A percentile compares a stretch with the other conserved stretches of the same genome.
These are phyloP conservation scores for Coelastrella sp. DNA, from an alignment of 139 green algal species.

Conservation along the genomic window DNA sequence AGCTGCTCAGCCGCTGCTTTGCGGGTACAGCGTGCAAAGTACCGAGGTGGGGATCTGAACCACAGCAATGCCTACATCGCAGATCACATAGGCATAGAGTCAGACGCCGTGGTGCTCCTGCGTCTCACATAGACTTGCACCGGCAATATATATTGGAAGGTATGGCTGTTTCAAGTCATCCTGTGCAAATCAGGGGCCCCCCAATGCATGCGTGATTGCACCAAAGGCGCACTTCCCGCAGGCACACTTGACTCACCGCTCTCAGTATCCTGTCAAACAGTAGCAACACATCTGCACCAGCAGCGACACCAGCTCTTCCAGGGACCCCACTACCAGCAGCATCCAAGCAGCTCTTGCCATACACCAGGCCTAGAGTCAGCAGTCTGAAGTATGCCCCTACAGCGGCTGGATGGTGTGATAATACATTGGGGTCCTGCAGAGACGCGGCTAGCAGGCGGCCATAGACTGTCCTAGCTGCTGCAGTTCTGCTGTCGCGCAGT, in stretches of 20 bases:
- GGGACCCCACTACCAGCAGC: not conserved
- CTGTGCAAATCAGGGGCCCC: too few relatives aligned
- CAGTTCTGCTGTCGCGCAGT: slow-evolving; percentile 15
- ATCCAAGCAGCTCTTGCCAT: slow-evolving; percentile 7
- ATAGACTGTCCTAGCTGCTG: not conserved
- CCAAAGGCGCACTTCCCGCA: too few relatives aligned
- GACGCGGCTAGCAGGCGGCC: slow-evolving; percentile 56
- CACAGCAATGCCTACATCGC: slow-evolving; percentile 25
- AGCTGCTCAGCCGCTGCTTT: slow-evolving; percentile 37
- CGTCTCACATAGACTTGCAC: too few relatives aligned
- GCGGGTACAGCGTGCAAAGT: slow-evolving; percentile 41
- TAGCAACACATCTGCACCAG: slow-evolving; percentile 20
- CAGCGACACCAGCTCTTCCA: not conserved
- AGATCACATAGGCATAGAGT: not conserved
- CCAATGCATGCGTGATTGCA: too few relatives aligned
- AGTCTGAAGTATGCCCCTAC: slow-evolving; percentile 68
- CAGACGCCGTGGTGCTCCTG: too few relatives aligned
- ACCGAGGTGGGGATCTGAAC: slow-evolving; percentile 38
- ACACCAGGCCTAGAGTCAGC: slow-evolving; percentile 60
- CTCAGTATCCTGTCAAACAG: slow-evolving; percentile 41
- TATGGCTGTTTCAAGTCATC: too few relatives aligned
- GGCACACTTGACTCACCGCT: slow-evolving; percentile 33
- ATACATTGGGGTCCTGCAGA: slow-evolving; percentile 48
- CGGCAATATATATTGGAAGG: too few relatives aligned
- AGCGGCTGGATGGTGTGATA: slow-evolving; percentile 72